Conservation (phyloP, 1,284 basidiomycete genomes). For the Exobasidium rhododendri region DNA sequence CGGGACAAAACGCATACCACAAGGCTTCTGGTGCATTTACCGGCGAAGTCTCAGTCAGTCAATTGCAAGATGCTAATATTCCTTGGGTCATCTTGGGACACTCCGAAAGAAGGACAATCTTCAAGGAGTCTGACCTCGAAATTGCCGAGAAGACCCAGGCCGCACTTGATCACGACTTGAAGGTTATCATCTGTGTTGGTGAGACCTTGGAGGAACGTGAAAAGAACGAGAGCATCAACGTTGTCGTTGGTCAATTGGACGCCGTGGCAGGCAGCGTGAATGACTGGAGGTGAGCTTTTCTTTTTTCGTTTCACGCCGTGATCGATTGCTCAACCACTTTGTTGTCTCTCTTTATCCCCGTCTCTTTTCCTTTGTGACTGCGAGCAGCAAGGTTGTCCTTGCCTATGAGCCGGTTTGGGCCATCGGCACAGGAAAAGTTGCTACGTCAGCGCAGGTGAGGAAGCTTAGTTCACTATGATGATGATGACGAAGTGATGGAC, state of each 20-base stretch:
- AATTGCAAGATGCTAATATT: slow-evolving; percentile 79
- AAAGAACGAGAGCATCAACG: slow-evolving; percentile 69
- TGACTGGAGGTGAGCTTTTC: slow-evolving; percentile 71
- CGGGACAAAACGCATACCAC: slow-evolving; percentile 89
- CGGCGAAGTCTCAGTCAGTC: slow-evolving; percentile 59
- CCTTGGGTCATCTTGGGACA: slow-evolving; percentile 96
- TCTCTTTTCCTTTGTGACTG: too few relatives aligned
- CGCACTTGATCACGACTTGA: slow-evolving; percentile 72
- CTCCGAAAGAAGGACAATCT: slow-evolving; percentile 90
- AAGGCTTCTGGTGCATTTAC: slow-evolving; percentile 88
- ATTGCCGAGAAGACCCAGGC: slow-evolving; percentile 77
- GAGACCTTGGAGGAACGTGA: slow-evolving; percentile 91
- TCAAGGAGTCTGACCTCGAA: slow-evolving; percentile 78
- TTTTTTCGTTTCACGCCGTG: not conserved
- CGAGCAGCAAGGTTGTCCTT: slow-evolving; percentile 70
- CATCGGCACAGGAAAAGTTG: slow-evolving; percentile 95
- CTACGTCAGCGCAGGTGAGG: slow-evolving; percentile 68
- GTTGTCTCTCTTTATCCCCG: not conserved
- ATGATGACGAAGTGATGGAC: too few relatives aligned
- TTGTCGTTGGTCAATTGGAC: slow-evolving; percentile 78
- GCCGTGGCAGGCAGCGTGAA: slow-evolving; percentile 67
- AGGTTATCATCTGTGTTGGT: slow-evolving; percentile 92
- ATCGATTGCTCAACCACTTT: too few relatives aligned
- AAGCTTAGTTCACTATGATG: too few relatives aligned
- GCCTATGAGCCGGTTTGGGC: slow-evolving; percentile 88